Evolutionary conservation across 495 filamentous ascomycete genomes (phyloP), one percentile per base, ranked within the genome.

Genomic region (Pyronema omphalodes): DNA sequence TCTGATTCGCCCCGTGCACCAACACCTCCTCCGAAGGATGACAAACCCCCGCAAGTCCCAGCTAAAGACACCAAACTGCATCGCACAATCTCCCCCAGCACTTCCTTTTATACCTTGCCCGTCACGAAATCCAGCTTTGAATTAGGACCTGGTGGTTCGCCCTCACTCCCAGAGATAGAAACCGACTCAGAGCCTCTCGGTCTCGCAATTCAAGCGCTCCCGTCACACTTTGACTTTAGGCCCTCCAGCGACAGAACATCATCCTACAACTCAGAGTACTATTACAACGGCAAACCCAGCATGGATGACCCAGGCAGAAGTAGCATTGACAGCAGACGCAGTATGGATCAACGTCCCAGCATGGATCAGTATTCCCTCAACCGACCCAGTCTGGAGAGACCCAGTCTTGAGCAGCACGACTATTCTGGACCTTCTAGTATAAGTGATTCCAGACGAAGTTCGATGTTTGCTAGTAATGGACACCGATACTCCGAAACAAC

Each of bases 11-110:
- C 62, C n/a, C 62, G 58, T 41, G 62, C 62, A 17, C 62, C 62
- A 50, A 65, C 62, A 3, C 62, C 62, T 7, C 62, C 62, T 29
- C 62, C 62, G 23, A 65, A 65, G 46, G 62, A 65, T 55, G 43
- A 40, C 60, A 53, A 50, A 59, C 62, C 62, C 48, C 55, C 55
- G 44, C 62, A 56, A 45, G 60, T 60, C 47, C 55, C 58, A 46
- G 36, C 39, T 6, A 52, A 52, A 23, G 50, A 52, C 19, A 15
- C 9, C 12, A 40, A 52, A n/a, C 60, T 51, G 7, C 60, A 60
- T 29, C 55, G 48, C 52, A 48, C 56, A 57, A 54, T 59, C 53
- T 63, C 61, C 54, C 60, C 61, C 33, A 44, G 47, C 44, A 57
- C 55, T 11, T 62, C 60, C 50, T 53, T 60, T 33, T 59, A 57